Evolutionary conservation across 2,329 filamentous ascomycete genomes (phyloP), one percentile per base, ranked within the genome.

Genomic region (Xylariaceae sp.): DNA sequence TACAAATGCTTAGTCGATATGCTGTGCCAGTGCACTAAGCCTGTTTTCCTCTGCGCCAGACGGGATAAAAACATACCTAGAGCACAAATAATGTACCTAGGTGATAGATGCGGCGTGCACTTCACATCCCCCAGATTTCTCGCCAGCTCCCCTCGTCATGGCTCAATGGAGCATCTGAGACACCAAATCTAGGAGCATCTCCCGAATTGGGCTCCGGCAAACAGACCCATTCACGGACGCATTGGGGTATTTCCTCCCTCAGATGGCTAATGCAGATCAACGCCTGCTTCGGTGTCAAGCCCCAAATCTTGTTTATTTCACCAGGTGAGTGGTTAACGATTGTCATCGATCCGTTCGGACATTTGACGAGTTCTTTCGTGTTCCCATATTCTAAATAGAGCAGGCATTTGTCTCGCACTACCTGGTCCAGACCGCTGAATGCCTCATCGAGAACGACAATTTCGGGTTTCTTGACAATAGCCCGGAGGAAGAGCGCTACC

Each of bases 201-300:
- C 77, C 76, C 2, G 79, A 79, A 39, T 83, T 85, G 3, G 83
- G 74, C 63, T 90, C 85, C 1, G 91, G 89, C 22, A 96, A 69
- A 60, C 87, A 90, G 38, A 97, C 72, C 85, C 87, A 97, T 59
- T 94, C 81, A 35, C 88, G 70, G 18, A 96, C 78, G 51, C 83
- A 84, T 37, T 84, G 82, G 0, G 93, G 93, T 9, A 97, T 86
- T 64, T 98, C 93, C 55, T 95, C 89, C 48, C 82, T 83, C 46
- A 91, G 75, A 66, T 98, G 93, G 47, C 89, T 93, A 45, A 97
- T 91, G 49, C 90, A 89, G n/a, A 97, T 76, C 40, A 98, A 67
- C 1, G 89, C 89, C 65, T 97, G 91, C 17, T 79, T 64, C 1
- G 80, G 69, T 2, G 74, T 73, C 42, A 96, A 64, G 0, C 89